phyloP scores from a whole-genome alignment of 495 filamentous ascomycete species.

The Parathielavia hyrcaniae region DNA sequence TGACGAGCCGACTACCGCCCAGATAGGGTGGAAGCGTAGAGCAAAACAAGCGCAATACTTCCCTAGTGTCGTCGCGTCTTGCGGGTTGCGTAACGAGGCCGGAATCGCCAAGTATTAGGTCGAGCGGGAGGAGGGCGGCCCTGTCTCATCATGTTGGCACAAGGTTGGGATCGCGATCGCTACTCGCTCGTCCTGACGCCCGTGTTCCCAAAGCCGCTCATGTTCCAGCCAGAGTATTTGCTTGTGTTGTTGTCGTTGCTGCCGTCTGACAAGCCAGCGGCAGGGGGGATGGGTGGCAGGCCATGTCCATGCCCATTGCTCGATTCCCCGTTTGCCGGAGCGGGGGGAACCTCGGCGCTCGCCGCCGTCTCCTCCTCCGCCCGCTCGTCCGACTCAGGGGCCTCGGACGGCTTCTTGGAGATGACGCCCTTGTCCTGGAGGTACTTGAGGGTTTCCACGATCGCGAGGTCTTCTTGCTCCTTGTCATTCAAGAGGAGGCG shows the following conservation, averaged over 20 bases:
- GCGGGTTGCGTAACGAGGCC: neutral
- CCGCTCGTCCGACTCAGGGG: conserved; percentile 16
- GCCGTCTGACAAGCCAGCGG: conserved; percentile 12
- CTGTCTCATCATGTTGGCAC: neutral
- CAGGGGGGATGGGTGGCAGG: conserved; percentile 31
- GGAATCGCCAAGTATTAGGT: neutral
- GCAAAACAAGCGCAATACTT: neutral
- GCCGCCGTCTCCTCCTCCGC: neutral
- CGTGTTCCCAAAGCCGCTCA: conserved; percentile 34
- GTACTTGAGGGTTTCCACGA: conserved; percentile 49
- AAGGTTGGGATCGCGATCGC: neutral
- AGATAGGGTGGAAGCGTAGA: neutral
- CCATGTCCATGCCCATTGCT: conserved; percentile 18
- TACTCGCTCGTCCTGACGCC: conserved; percentile 29
- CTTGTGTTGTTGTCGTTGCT: conserved; percentile 5
- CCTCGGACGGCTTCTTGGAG: conserved; percentile 11
- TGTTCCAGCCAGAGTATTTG: conserved; percentile 34
- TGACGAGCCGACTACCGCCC: neutral
- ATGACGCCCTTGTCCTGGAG: conserved; percentile 40
- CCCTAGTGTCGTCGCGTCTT: neutral
- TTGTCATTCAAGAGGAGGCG: conserved; percentile 52
- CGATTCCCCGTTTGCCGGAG: conserved; percentile 22
- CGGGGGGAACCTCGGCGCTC: conserved; percentile 17
- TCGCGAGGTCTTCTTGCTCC: conserved; percentile 51
- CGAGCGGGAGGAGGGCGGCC: neutral